Percentiles rank a stretch among this genome's conserved stretches.
phyloP scores from a whole-genome alignment of 225 moss, liverwort and hornwort species.

The Ulota crispa region DNA sequence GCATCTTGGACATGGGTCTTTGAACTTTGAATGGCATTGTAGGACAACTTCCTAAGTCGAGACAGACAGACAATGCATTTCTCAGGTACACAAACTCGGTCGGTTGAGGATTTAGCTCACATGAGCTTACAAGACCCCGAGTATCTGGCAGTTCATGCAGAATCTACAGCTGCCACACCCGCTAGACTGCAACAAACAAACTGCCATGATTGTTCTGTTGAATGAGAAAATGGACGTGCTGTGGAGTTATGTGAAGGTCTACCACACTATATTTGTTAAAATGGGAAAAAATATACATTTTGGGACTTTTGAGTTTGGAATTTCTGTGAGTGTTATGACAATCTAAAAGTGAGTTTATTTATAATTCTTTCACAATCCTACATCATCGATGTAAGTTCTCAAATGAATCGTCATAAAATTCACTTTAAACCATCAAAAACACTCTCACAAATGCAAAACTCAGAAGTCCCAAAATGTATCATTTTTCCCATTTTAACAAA shows the following conservation, averaged over 20 bases:
- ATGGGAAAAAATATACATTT: too few relatives aligned
- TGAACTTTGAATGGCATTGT: constrained; percentile 85
- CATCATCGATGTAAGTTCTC: too few relatives aligned
- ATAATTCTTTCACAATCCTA: too few relatives aligned
- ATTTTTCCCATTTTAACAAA: too few relatives aligned
- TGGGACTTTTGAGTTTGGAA: too few relatives aligned
- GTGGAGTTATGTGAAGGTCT: constrained; percentile 84
- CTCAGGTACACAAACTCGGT: constrained; percentile 93
- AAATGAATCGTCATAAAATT: too few relatives aligned
- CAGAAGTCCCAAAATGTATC: too few relatives aligned
- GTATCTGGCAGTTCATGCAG: constrained; percentile 93
- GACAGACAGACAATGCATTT: constrained; percentile 76
- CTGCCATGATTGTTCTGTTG: constrained; percentile 81
- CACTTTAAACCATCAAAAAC: too few relatives aligned
- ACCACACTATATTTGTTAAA: too few relatives aligned
- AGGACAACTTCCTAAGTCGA: constrained; percentile 77
- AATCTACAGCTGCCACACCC: constrained; percentile 89
- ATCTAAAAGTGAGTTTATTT: too few relatives aligned
- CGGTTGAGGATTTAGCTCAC: constrained; percentile 91
- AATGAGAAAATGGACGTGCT: constrained; percentile 93
- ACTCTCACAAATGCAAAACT: too few relatives aligned
- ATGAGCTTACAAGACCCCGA: constrained; percentile 91
- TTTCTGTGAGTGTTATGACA: too few relatives aligned
- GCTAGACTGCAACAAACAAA: constrained; percentile 75
- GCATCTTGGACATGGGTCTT: constrained; percentile 96